Conservation (phyloP, 768 basidiomycete genomes). For the Naganishia randhawae region DNA sequence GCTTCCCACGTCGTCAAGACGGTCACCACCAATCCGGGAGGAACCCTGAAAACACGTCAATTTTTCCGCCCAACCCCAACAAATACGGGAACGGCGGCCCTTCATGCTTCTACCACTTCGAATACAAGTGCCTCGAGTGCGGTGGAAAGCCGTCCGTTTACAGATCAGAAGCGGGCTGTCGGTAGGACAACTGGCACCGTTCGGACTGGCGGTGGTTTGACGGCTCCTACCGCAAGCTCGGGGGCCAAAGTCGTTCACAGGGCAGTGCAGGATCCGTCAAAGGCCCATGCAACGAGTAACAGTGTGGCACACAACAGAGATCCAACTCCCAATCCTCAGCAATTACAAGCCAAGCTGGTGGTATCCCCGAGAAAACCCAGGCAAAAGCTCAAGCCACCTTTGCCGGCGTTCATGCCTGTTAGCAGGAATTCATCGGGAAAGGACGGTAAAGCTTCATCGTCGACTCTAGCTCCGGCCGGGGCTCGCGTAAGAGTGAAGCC, state of each 20-base stretch:
- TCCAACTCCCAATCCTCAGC: not conserved
- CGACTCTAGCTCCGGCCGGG: not conserved
- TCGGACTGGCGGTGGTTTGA: not conserved
- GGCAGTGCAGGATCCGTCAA: not conserved
- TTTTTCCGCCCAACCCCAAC: conserved; percentile 14
- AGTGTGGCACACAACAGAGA: not conserved
- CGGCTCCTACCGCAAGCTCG: conserved; percentile 20
- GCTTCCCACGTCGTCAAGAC: not conserved
- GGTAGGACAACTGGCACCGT: not conserved
- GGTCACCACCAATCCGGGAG: conserved; percentile 7
- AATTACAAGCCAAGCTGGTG: conserved; percentile 20
- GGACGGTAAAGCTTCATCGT: not conserved
- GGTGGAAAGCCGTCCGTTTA: not conserved
- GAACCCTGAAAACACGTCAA: conserved; percentile 7
- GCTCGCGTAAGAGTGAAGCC: not conserved
- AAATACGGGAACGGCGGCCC: not conserved
- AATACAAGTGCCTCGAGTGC: conserved; percentile 5
- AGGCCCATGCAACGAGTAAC: not conserved
- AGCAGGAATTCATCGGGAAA: conserved; percentile 10
- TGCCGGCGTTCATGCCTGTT: conserved; percentile 16
- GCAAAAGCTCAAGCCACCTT: conserved; percentile 23
- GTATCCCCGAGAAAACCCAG: conserved; percentile 22
- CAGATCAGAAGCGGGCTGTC: not conserved
- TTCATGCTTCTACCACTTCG: conserved; percentile 7
- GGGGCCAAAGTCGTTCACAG: conserved; percentile 21